phyloP scores from a whole-genome alignment of 345 rosid species.

The rapeseed (Brassica napus) region Da-Ae NC_063442.1:27166501-27167000 shows the following conservation, averaged over 20 bases:
- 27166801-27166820: conserved; percentile 88
- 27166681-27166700: conserved; percentile 87
- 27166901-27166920: conserved; percentile 7
- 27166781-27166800: conserved; percentile 89
- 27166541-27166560: conserved; percentile 43
- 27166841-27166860: not conserved
- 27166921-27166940: conserved; percentile 44
- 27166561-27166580: not conserved
- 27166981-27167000: conserved; percentile 45
- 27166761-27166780: conserved; percentile 96
- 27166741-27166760: conserved; percentile 95
- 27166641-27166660: conserved; percentile 81
- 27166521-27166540: conserved; percentile 94
- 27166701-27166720: conserved; percentile 90
- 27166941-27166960: conserved; percentile 92
- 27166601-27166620: conserved; percentile 65
- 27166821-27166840: conserved; percentile 54
- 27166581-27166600: not conserved
- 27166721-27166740: conserved; percentile 92
- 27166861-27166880: not conserved
- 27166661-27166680: conserved; percentile 85
- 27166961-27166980: conserved; percentile 64
- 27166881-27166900: not conserved
- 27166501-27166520: conserved; percentile 89
- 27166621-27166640: conserved; percentile 92